Evolutionary conservation across 768 basidiomycete genomes (phyloP), one percentile per base, ranked within the genome.

Genomic region (Kwoniella botswanensis): DNA sequence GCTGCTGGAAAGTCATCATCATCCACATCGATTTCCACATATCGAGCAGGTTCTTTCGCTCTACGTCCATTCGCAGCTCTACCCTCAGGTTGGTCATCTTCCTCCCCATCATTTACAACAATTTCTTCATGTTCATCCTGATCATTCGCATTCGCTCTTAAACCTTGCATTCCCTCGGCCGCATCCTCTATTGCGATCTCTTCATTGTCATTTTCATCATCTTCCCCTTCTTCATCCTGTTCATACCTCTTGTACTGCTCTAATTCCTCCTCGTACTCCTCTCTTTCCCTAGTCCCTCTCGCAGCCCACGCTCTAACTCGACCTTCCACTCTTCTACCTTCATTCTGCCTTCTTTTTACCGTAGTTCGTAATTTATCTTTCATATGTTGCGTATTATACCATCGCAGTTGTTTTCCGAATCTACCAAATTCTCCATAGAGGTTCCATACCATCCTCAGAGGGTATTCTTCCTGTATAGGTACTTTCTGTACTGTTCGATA

Each of bases 401-500:
- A 46, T 66, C 71, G 63, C 21, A 81, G 62, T 2, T 15, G 7
- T 12, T 72, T 57, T 1, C 41, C 29, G 4, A 67, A 17, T 24
- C n/a, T 52, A 0, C 80, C 80, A 52, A 64, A 57, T 26, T 79
- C 80, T 11, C 80, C 80, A 54, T 75, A 70, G 1, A 81, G 65
- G 22, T 74, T 64, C 70, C 71, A 73, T 2, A 73, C 78, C 5
- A 79, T 75, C 60, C 68, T 57, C 1, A 75, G 43, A 3, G 80
- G 80, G 57, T 73, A 76, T 59, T 66, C 64, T 50, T 77, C 76
- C 10, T 9, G 44, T 22, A 75, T 4, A 2, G 80, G 75, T 11
- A 77, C 73, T 53, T 79, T 77, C 53, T 81, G 80, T 2, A 81
- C 68, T 1, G 78, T 78, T 11, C 80, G 69, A 54, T 81, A 81